Evolutionary conservation across 163 green algal species (phyloP).

Genomic region (Prototheca wickerhamii): DNA sequence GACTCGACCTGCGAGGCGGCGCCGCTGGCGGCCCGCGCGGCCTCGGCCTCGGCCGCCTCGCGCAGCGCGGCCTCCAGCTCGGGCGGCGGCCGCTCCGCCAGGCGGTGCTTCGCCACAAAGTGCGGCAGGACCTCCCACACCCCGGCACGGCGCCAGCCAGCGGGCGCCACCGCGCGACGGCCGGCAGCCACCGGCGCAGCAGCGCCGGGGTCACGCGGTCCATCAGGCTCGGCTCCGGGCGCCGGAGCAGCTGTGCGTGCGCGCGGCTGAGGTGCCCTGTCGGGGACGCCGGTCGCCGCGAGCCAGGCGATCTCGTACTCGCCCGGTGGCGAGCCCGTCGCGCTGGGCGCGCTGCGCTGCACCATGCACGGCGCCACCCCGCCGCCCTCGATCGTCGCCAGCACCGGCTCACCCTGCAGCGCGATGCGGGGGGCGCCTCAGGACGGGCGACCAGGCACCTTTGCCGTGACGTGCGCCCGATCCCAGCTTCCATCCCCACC

Average conservation of each 20-base stretch:
- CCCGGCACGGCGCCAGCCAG: slow-evolving; percentile 14
- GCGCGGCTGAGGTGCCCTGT: no score
- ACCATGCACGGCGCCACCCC: slow-evolving; percentile 3
- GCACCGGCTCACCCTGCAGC: slow-evolving; percentile 16
- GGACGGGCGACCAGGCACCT: no score
- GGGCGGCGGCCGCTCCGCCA: slow-evolving; percentile 10
- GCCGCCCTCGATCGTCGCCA: background rate
- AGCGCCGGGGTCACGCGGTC: background rate
- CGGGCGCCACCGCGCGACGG: slow-evolving; percentile 11
- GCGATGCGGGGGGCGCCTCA: background rate
- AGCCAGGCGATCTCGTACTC: background rate
- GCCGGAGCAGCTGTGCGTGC: no score
- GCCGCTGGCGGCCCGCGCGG: background rate
- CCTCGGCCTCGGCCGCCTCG: slow-evolving; percentile 10
- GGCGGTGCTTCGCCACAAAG: slow-evolving; percentile 3
- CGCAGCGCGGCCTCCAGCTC: slow-evolving; percentile 19
- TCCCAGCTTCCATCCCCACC: background rate
- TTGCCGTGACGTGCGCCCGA: no score
- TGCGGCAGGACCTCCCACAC: slow-evolving; percentile 16
- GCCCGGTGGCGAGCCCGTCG: background rate
- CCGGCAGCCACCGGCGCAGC: slow-evolving; percentile 18
- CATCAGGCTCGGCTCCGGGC: slow-evolving; percentile 2
- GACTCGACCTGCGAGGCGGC: background rate
- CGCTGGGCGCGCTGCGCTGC: background rate
- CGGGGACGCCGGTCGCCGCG: background rate